phyloP scores from a whole-genome alignment of 805 yeast species.

The Metschnikowia borealis region DNA sequence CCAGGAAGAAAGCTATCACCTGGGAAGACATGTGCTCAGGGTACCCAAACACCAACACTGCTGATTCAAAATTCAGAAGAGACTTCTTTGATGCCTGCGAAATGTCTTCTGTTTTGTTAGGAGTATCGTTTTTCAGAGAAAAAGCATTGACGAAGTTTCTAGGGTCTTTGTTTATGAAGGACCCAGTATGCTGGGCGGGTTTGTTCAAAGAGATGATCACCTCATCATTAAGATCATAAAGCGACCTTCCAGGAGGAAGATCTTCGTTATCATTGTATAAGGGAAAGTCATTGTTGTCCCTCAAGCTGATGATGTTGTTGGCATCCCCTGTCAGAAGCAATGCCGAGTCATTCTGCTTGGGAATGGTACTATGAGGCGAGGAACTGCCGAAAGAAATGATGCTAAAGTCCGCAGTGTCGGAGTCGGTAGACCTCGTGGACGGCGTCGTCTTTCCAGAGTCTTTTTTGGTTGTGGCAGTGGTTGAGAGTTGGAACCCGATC shows the following conservation, averaged over 20 bases:
- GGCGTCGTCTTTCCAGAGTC: slow-evolving; percentile 6
- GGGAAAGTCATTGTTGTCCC: slow-evolving; percentile 27
- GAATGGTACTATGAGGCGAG: slow-evolving; percentile 17
- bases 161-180: slow-evolving; percentile 46
- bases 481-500: slow-evolving; percentile 35
- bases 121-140: slow-evolving; percentile 14
- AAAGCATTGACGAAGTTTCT: slow-evolving; percentile 43
- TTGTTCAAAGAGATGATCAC: slow-evolving; percentile 34
- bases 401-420: slow-evolving; percentile 20
- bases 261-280: slow-evolving; percentile 34
- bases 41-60: slow-evolving; percentile 85
- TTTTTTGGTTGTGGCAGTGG: slow-evolving; percentile 17
- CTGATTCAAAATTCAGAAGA: slow-evolving; percentile 44
- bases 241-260: slow-evolving; percentile 47
- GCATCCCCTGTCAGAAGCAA: slow-evolving; percentile 10
- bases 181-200: slow-evolving; percentile 34
- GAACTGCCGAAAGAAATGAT: slow-evolving; percentile 33
- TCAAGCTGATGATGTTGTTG: slow-evolving; percentile 28
- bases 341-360: slow-evolving; percentile 16
- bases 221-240: slow-evolving; percentile 46
- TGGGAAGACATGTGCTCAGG: slow-evolving; percentile 68
- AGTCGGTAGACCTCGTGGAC: slow-evolving; percentile 6
- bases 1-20: slow-evolving; percentile 68
- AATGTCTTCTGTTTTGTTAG: slow-evolving; percentile 9
- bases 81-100: slow-evolving; percentile 11